phyloP scores from a whole-genome alignment of 2,329 filamentous ascomycete genomes.

The Colletotrichum tropicicola region DNA sequence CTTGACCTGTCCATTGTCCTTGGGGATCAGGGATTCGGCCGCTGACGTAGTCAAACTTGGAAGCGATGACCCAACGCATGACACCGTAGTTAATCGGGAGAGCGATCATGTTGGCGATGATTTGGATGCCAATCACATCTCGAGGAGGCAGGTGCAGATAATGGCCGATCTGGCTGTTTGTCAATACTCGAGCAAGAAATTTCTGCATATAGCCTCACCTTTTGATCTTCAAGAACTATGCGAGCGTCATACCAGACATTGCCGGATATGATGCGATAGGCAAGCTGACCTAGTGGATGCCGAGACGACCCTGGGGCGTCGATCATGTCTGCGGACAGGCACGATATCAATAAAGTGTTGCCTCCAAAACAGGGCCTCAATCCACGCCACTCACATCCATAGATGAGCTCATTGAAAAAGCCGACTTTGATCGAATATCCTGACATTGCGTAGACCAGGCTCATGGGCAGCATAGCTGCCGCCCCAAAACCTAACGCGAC shows the following conservation, averaged over 20 bases:
- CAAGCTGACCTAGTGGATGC: conserved; percentile 61
- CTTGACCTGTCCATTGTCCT: conserved; percentile 69
- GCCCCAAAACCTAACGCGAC: conserved; percentile 64
- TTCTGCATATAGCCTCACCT: too few relatives aligned
- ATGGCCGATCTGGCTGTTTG: conserved; percentile 67
- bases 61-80: conserved; percentile 66
- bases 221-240: conserved; percentile 63
- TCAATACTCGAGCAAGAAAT: neutral
- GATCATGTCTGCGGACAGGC: conserved; percentile 13
- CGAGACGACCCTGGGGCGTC: conserved; percentile 22
- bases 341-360: conserved; percentile 57
- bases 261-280: conserved; percentile 68
- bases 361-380: conserved; percentile 61
- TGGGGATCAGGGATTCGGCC: conserved; percentile 61
- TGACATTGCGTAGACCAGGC: conserved; percentile 69
- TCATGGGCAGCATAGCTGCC: conserved; percentile 63
- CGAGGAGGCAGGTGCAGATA: conserved; percentile 70
- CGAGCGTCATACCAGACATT: conserved; percentile 69
- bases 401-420: conserved; percentile 67
- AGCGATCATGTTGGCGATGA: conserved; percentile 22
- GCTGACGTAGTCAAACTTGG: conserved; percentile 63
- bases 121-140: conserved; percentile 60
- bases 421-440: conserved; percentile 63
- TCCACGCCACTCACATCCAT: conserved; percentile 45
- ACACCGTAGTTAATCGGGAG: conserved; percentile 67